A percentile compares a stretch with the other conserved stretches of the same genome.
Conservation (phyloP, 345 rosid genomes). For the Turritis glabra region DNA sequence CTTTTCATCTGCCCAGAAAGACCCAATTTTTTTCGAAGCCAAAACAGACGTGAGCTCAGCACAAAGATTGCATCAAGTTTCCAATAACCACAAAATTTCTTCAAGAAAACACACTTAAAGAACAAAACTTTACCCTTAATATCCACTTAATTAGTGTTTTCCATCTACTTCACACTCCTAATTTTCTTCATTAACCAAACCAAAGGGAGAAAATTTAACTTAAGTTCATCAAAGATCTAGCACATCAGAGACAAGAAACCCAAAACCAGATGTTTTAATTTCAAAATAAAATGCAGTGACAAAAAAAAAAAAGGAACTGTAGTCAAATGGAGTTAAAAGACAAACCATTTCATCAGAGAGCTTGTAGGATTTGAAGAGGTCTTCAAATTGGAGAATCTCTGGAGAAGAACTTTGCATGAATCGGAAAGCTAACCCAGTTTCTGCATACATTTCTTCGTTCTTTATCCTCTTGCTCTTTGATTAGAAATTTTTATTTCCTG, state of each 20-base stretch:
- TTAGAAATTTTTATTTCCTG: not conserved
- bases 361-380: constrained; percentile 58
- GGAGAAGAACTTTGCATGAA: constrained; percentile 60
- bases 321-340: not conserved
- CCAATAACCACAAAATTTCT: not conserved
- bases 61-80: constrained; percentile 7
- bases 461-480: not conserved
- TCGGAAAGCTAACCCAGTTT: constrained; percentile 56
- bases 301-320: not conserved
- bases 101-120: constrained; percentile 3
- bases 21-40: constrained; percentile 23
- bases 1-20: constrained; percentile 29
- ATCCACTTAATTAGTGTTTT: not conserved
- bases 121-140: not conserved
- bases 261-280: not conserved
- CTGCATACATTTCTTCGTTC: constrained; percentile 67
- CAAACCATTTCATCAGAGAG: constrained; percentile 60
- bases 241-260: not conserved
- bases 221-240: not conserved
- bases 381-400: constrained; percentile 74
- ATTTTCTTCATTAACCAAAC: not conserved
- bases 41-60: not conserved
- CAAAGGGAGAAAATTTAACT: not conserved
- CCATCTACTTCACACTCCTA: not conserved
- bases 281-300: constrained; percentile 4